Evolutionary conservation across 2,329 filamentous ascomycete species (phyloP), one percentile per base, ranked within the genome.

Genomic region (Claviceps monticola): DNA sequence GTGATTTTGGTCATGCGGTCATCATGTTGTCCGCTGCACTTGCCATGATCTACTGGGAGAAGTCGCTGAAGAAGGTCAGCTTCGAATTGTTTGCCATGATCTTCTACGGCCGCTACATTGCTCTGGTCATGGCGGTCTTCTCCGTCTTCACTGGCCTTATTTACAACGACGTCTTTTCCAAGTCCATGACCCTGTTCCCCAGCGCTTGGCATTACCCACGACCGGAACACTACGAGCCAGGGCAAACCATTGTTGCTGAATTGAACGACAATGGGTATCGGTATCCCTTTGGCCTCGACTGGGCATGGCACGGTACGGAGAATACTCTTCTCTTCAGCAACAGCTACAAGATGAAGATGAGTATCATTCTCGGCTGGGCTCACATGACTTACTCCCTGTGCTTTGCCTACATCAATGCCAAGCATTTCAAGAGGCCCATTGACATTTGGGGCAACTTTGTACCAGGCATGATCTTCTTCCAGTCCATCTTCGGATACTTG

Each of bases 331-430:
- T 98, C 48, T 98, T 98, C 73, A 86, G 82, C 67, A 98, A 98
- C 84, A 94, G 87, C 70, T 94, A 93, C 79, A 98, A 98, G 83
- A 98, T 98, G 93, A 98, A 98, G 77, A 86, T 98, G 71, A 94
- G 88, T 74, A 96, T 98, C 65, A 80, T 98, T 58, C 79, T 98
- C 58, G 93, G 94, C 67, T 98, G 94, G 93, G 81, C 81, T 54
- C 90, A 96, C 73, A 98, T 98, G 93, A 98, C 93, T 3, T 98
- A 95, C 72, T 97, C 93, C 17, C 80, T 98, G 46, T 90, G 86
- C 73, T 84, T 95, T 64, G 84, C 93, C 23, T 93, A 86, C 63
- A 80, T 95, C 75, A 98, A 98, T 65, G 91, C 89, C 48, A 83
- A 84, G 53, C 88, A 96, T 70, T 98, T 97, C 77, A 91, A 90